These are phyloP conservation scores for Entomortierella beljakovae DNA, from an alignment of 192 early-diverging fungal species.

Conservation along the genomic window DNA sequence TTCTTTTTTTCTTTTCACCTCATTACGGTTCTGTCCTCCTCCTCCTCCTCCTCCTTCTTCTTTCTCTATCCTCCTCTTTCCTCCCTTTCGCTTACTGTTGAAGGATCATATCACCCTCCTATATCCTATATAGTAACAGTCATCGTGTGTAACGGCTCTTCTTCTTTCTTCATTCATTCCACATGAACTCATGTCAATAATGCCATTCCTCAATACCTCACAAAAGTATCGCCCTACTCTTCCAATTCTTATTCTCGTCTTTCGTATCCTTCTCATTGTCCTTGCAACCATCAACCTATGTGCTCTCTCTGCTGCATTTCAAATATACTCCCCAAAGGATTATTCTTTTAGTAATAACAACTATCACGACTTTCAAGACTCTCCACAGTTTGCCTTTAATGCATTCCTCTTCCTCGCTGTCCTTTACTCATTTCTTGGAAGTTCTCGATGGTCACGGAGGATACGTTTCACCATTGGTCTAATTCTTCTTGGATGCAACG, in stretches of 20 bases:
- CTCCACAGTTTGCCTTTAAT: slow-evolving; percentile 15
- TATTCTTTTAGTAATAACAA: not conserved
- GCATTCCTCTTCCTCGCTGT: slow-evolving; percentile 19
- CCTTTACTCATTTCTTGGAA: slow-evolving; percentile 16
- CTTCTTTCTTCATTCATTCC: not conserved
- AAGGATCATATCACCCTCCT: not conserved
- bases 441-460: slow-evolving; percentile 7
- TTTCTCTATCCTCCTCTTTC: too few species aligned
- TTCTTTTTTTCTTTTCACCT: too few species aligned
- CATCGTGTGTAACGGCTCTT: too few species aligned
- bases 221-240: not conserved
- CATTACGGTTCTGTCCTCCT: too few species aligned
- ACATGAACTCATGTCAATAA: not conserved
- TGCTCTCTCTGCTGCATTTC: slow-evolving; percentile 13
- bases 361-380: slow-evolving; percentile 10
- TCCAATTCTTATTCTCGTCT: not conserved
- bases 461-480: slow-evolving; percentile 4
- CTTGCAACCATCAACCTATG: slow-evolving; percentile 11
- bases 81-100: not conserved
- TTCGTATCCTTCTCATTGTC: slow-evolving; percentile 6
- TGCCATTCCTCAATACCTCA: not conserved
- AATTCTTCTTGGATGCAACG: not conserved
- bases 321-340: slow-evolving; percentile 2
- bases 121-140: not conserved
- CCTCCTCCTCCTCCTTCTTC: too few species aligned